Evolutionary conservation across 2,329 filamentous ascomycete genomes (phyloP), one percentile per base, ranked within the genome.

Genomic region (Fusarium musae): DNA sequence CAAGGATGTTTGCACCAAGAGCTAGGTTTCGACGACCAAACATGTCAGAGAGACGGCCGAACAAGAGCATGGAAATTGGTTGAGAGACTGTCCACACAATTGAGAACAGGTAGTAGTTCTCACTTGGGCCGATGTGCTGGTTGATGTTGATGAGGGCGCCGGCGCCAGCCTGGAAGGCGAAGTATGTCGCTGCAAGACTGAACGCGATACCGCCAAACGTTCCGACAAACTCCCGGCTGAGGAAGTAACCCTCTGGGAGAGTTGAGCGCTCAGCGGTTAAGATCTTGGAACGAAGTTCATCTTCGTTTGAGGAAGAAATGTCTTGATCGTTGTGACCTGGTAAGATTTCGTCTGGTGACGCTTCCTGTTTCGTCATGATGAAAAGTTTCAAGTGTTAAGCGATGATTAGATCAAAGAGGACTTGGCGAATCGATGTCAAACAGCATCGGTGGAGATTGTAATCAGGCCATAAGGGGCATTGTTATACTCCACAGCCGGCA

Each of bases 311-410:
- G 21, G 2, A 28, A 3, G 15, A 2, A 6, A 23, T 32, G 21
- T 32, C 21, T 6, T 23, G 46, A 21, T 32, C 21, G 8, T 49
- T 32, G 19, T 32, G 28, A n/a, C 46, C 46, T 12, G 47, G 30
- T 4, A 8, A 17, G 47, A 50, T 34, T 2, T 50, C 47, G 23
- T 34, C 21, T 23, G 6, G 46, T 9, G 46, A 49, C 12, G 21
- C 10, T 17, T 32, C 46, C n/a, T n/a, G n/a, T 23, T 49, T 32
- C 21, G 28, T 23, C 28, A 49, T 49, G 7, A n/a, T 32, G 15
- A 9, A 17, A 9, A 32, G 6, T 2, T 17, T n/a, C 3, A 9
- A 17, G 21, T 32, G 0, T 6, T 30, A n/a, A 9, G 9, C 0
- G 4, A 32, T 16, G 12, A n/a, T 17, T 1, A n/a, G 13, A 12